phyloP scores from a whole-genome alignment of 2,329 filamentous ascomycete genomes.

The Colletotrichum sojae region DNA sequence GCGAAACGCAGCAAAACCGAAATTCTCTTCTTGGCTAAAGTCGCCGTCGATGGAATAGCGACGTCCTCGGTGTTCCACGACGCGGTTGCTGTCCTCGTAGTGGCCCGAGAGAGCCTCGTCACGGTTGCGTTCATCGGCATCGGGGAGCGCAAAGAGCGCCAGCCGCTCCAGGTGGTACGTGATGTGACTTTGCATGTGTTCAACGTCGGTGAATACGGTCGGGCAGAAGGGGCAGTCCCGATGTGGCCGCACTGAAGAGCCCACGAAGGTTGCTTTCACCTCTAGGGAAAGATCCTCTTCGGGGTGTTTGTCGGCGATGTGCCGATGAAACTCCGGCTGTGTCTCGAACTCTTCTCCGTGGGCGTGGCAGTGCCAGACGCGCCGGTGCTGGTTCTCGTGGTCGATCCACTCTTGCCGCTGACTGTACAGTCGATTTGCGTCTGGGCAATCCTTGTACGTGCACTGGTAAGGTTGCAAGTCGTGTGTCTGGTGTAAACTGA shows the following conservation, averaged over 20 bases:
- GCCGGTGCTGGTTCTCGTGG: not conserved
- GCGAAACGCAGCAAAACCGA: too few relatives aligned
- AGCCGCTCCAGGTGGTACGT: not conserved
- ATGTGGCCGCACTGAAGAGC: not conserved
- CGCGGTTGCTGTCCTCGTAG: too few relatives aligned
- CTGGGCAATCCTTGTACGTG: not conserved
- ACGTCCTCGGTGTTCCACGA: too few relatives aligned
- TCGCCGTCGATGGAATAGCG: too few relatives aligned
- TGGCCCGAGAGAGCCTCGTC: too few relatives aligned
- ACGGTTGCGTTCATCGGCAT: too few relatives aligned
- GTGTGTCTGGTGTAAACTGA: not conserved
- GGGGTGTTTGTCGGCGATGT: not conserved
- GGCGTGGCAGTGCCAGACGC: not conserved
- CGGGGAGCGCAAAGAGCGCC: not conserved
- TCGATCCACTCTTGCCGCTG: not conserved
- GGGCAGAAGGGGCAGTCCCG: not conserved
- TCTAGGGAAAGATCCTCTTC: not conserved
- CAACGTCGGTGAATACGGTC: not conserved
- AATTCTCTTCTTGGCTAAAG: too few relatives aligned
- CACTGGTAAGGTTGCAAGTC: not conserved
- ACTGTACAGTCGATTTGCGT: not conserved
- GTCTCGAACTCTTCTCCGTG: not conserved
- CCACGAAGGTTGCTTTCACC: not conserved
- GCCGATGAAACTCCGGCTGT: not conserved
- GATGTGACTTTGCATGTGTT: not conserved